These are phyloP conservation scores for Huntiella decipiens DNA, from an alignment of 2,329 filamentous ascomycete genomes.

Conservation along the genomic window DNA sequence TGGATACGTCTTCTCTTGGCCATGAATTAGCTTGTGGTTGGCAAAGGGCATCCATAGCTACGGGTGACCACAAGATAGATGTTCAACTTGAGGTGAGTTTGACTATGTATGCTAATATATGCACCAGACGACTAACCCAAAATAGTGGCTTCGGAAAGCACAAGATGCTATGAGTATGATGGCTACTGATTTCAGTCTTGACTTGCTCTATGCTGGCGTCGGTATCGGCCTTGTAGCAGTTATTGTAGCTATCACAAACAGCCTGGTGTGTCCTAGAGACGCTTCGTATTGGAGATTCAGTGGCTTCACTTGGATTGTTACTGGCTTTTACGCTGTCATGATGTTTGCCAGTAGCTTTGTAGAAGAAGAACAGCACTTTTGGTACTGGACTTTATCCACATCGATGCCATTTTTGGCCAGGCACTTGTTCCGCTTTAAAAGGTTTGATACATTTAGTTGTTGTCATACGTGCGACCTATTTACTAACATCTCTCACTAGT, in stretches of 20 bases:
- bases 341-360: conserved; percentile 98
- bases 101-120: background rate
- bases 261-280: too few relatives aligned
- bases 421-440: conserved; percentile 35
- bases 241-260: conserved; percentile 17
- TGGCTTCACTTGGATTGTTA: background rate
- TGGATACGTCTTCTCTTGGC: conserved; percentile 19
- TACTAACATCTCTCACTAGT: conserved; percentile 19
- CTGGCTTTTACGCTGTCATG: conserved; percentile 48
- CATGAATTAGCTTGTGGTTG: conserved; percentile 52
- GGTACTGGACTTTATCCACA: conserved; percentile 60
- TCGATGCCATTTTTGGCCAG: conserved; percentile 33
- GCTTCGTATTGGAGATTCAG: background rate
- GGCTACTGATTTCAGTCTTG: conserved; percentile 74
- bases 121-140: background rate
- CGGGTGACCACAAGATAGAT: background rate
- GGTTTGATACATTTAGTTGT: conserved; percentile 21
- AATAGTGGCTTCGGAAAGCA: conserved; percentile 45
- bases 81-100: conserved; percentile 2
- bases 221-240: conserved; percentile 28
- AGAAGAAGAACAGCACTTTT: conserved; percentile 96
- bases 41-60: conserved; percentile 19
- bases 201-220: conserved; percentile 26
- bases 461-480: conserved; percentile 43
- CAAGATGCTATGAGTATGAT: conserved; percentile 72